Evolutionary conservation across 257 asterid species (phyloP).

Genomic region (Lycium barbarum): DNA sequence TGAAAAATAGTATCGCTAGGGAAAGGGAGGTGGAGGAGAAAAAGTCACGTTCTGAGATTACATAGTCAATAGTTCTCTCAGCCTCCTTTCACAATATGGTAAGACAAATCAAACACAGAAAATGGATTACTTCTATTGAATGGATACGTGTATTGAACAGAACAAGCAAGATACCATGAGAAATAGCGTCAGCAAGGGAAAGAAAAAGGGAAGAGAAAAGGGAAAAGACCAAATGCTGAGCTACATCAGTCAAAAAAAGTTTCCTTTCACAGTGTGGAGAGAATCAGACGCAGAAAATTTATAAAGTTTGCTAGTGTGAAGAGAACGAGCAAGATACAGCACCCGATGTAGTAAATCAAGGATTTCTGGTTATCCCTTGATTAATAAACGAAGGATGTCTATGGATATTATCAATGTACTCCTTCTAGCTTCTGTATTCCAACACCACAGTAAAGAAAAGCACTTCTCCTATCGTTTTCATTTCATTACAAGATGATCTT

Average conservation of each 20-base stretch:
- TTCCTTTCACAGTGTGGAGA: not conserved
- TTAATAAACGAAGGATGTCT: not conserved
- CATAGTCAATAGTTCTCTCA: not conserved
- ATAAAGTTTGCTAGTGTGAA: not conserved
- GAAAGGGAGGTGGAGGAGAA: not conserved
- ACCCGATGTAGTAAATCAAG: not conserved
- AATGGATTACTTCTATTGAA: not conserved
- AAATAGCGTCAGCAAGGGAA: not conserved
- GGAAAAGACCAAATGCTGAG: constrained; percentile 8
- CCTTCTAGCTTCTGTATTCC: constrained; percentile 14
- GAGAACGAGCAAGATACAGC: not conserved
- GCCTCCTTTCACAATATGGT: not conserved
- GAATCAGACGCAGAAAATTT: not conserved
- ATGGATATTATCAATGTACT: not conserved
- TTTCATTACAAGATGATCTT: constrained; percentile 11
- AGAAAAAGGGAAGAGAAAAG: not conserved
- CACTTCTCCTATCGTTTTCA: not conserved
- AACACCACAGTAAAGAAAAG: constrained; percentile 1
- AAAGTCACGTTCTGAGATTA: not conserved
- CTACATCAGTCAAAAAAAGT: not conserved
- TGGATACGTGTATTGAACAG: not conserved
- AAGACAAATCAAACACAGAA: not conserved
- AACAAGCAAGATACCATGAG: not conserved
- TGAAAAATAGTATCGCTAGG: not conserved
- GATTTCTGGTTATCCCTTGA: not conserved